phyloP scores from a whole-genome alignment of 2,329 filamentous ascomycete genomes.

The Aspergillus tanneri region DNA sequence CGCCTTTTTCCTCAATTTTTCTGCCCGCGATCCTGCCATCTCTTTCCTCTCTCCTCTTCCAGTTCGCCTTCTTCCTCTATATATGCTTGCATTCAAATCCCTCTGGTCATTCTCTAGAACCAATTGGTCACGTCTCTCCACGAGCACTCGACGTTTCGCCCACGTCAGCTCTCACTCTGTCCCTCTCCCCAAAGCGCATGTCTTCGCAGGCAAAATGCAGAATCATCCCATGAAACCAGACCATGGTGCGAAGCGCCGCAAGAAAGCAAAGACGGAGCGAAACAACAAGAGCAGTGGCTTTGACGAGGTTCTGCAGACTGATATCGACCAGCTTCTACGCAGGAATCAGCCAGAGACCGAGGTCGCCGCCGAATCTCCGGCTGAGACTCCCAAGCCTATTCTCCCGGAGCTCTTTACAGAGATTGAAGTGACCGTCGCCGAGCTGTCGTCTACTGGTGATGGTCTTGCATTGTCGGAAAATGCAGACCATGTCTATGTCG shows the following conservation, averaged over 20 bases:
- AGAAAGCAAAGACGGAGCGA: slow-evolving; percentile 56
- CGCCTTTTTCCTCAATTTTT: slow-evolving; percentile 19
- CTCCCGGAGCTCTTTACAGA: slow-evolving; percentile 70
- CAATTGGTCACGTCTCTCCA: slow-evolving; percentile 3
- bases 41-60: neutral
- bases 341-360: slow-evolving; percentile 26
- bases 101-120: slow-evolving; percentile 5
- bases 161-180: slow-evolving; percentile 9
- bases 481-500: slow-evolving; percentile 72
- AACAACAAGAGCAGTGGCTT: slow-evolving; percentile 61
- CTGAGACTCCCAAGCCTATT: slow-evolving; percentile 24
- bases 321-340: slow-evolving; percentile 54
- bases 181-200: slow-evolving; percentile 21
- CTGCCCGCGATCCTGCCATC: neutral
- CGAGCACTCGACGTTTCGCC: slow-evolving; percentile 9
- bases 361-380: slow-evolving; percentile 29
- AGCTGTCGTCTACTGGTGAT: slow-evolving; percentile 88
- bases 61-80: neutral
- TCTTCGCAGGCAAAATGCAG: slow-evolving; percentile 27
- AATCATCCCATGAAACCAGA: slow-evolving; percentile 26
- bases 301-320: slow-evolving; percentile 66
- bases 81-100: slow-evolving; percentile 14
- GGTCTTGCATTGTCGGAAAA: slow-evolving; percentile 73
- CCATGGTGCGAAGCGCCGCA: slow-evolving; percentile 29
- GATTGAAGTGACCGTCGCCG: slow-evolving; percentile 75